Conservation (phyloP, 2,329 filamentous ascomycete genomes). For the Cylindrodendrum hubeiense region DNA sequence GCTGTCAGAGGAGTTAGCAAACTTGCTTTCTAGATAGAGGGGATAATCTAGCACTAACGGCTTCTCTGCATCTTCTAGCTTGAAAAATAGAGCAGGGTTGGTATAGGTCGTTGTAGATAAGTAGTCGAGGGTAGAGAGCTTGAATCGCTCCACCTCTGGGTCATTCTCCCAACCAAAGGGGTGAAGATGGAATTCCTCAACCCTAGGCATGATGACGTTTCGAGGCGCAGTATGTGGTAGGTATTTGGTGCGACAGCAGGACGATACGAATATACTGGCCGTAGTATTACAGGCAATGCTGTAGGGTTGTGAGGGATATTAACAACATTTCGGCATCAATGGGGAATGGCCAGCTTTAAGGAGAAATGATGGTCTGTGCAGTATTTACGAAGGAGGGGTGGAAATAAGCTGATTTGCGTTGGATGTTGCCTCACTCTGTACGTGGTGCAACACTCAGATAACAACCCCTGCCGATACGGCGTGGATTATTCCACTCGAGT, state of each 20-base stretch:
- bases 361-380: not conserved
- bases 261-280: not conserved
- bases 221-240: not conserved
- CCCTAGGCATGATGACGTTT: slow-evolving; percentile 9
- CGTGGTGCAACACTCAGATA: not conserved
- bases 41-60: not conserved
- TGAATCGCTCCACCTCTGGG: slow-evolving; percentile 30
- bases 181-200: slow-evolving; percentile 26
- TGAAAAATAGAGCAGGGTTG: slow-evolving; percentile 23
- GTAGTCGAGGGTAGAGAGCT: slow-evolving; percentile 27
- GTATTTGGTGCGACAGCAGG: not conserved
- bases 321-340: not conserved
- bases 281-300: not conserved
- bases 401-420: not conserved
- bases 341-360: not conserved
- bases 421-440: not conserved
- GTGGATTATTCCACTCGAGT: not conserved
- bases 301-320: not conserved
- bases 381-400: not conserved
- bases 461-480: slow-evolving; percentile 28
- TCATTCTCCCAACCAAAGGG: slow-evolving; percentile 28
- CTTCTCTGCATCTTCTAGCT: slow-evolving; percentile 17
- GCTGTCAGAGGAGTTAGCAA: slow-evolving; percentile 10
- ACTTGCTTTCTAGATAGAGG: not conserved
- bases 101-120: slow-evolving; percentile 27